These are phyloP conservation scores for Ailanthus altissimus DNA, from an alignment of 345 rosid genomes.

Conservation along the genomic window DNA sequence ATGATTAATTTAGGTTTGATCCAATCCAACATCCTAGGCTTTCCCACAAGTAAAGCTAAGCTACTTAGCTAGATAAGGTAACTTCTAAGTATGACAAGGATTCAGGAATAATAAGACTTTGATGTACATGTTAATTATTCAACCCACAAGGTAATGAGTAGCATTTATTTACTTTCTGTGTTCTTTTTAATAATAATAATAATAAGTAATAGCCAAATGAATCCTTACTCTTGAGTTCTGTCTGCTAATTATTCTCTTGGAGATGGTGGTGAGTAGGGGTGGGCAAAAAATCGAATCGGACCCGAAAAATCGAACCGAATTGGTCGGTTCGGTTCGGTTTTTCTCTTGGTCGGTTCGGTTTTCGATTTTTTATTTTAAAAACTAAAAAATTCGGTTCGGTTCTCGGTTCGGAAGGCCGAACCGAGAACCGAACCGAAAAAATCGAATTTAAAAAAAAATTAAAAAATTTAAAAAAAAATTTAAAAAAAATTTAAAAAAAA, in stretches of 20 bases:
- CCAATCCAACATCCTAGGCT: background rate
- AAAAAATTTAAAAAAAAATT: no score
- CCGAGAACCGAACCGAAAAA: no score
- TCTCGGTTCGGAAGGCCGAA: no score
- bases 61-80: slow-evolving; percentile 27
- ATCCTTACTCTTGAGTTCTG: background rate
- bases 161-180: background rate
- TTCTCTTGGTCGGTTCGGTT: no score
- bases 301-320: no score
- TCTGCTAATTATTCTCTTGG: background rate
- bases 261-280: slow-evolving; percentile 1
- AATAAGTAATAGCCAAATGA: background rate
- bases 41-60: slow-evolving; percentile 14
- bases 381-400: no score
- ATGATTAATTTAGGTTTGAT: slow-evolving; percentile 13
- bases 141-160: slow-evolving; percentile 19
- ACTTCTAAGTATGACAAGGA: slow-evolving; percentile 54
- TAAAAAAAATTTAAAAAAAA: no score
- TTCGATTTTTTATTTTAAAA: no score
- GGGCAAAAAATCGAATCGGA: no score
- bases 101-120: slow-evolving; percentile 26
- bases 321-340: no score
- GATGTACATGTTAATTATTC: slow-evolving; percentile 28
- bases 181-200: background rate
- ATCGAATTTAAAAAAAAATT: no score